Percentiles rank a stretch among this genome's conserved stretches.
Conservation (phyloP, 192 early-diverging fungal species). For the Mortierella claussenii region DNA sequence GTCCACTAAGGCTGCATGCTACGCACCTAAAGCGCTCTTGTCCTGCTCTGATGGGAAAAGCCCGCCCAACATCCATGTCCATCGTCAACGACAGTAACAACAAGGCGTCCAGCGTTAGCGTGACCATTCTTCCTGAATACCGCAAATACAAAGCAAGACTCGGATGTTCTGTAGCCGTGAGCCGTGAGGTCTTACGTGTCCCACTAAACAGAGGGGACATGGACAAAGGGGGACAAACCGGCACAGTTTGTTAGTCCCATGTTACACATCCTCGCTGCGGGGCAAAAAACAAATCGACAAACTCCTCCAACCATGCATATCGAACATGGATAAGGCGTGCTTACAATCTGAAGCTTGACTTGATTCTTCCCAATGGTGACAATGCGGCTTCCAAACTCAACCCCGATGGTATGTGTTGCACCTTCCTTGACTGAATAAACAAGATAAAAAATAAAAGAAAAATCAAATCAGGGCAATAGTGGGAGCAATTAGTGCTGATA, state of each 20-base stretch:
- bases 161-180: too few species aligned
- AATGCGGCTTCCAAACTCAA: constrained; percentile 82
- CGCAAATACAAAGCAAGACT: too few species aligned
- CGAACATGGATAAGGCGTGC: not conserved
- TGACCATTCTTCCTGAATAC: too few species aligned
- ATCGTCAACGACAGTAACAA: not conserved
- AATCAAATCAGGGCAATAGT: not conserved
- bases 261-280: not conserved
- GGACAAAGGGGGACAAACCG: not conserved
- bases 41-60: constrained; percentile 63
- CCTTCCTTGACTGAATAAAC: constrained; percentile 66
- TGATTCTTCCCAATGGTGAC: constrained; percentile 72
- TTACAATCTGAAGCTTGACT: constrained; percentile 73
- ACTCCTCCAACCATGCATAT: too few species aligned
- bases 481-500: too few species aligned
- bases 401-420: constrained; percentile 81
- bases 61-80: not conserved
- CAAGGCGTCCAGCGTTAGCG: not conserved
- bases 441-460: not conserved
- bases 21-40: constrained; percentile 69
- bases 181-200: constrained; percentile 51
- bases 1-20: too few species aligned
- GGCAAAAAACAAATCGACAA: not conserved
- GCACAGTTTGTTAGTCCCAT: not conserved
- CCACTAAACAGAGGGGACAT: constrained; percentile 12